Evolutionary conservation across 306 rosid genomes (phyloP).

Genomic region (Begonia loranthoides): DNA sequence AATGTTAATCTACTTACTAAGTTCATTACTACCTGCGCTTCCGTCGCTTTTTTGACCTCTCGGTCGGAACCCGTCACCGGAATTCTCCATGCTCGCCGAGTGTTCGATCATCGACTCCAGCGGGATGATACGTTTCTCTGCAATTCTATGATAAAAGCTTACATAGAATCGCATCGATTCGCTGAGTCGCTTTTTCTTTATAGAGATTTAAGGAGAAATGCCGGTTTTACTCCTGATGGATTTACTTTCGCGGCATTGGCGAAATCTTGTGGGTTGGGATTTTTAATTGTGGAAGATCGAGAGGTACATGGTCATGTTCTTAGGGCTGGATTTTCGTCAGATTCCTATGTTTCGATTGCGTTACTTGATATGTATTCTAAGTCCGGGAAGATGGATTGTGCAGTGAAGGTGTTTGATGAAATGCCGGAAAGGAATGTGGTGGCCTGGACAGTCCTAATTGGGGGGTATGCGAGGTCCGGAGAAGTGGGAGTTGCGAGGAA

Average conservation of each 20-base stretch:
- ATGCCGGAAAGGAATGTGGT: conserved; percentile 37
- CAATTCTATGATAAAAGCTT: conserved; percentile 37
- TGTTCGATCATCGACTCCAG: conserved; percentile 30
- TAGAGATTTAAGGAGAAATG: conserved; percentile 23
- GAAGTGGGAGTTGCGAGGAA: conserved; percentile 42
- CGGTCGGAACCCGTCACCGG: conserved; percentile 12
- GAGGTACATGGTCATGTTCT: conserved; percentile 33
- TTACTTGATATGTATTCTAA: conserved; percentile 53
- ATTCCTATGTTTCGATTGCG: conserved; percentile 44
- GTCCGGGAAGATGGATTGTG: conserved; percentile 29
- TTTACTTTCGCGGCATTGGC: conserved; percentile 31
- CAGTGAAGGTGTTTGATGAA: conserved; percentile 46
- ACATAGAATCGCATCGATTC: conserved; percentile 20
- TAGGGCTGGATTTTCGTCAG: conserved; percentile 31
- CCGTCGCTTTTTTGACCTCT: conserved; percentile 12
- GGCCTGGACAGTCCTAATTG: conserved; percentile 52
- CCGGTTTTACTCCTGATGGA: conserved; percentile 21
- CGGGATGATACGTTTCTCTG: conserved; percentile 37
- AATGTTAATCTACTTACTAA: conserved; percentile 52
- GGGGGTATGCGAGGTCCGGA: conserved; percentile 48
- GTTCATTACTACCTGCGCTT: conserved; percentile 36
- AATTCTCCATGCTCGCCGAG: conserved; percentile 32
- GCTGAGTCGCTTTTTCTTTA: conserved; percentile 29
- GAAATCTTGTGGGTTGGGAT: conserved; percentile 29
- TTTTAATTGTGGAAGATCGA: conserved; percentile 24